Conservation (phyloP, 2,329 filamentous ascomycete genomes). For the Aspergillus alliaceus region DNA sequence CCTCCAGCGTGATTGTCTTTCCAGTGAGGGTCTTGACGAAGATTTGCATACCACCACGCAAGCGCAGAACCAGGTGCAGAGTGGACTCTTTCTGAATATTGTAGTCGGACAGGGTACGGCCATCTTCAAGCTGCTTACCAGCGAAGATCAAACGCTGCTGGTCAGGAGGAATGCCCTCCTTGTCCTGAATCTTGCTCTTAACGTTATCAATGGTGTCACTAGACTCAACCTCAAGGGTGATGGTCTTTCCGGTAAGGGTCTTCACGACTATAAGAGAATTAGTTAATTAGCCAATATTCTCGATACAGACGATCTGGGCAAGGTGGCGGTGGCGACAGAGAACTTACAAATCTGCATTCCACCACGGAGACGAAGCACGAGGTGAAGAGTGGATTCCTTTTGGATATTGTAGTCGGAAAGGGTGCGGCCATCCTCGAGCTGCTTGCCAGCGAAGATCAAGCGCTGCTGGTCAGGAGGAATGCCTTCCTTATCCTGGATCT, state of each 20-base stretch:
- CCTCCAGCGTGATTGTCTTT: conserved; percentile 92
- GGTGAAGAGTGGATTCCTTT: conserved; percentile 67
- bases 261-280: conserved; percentile 50
- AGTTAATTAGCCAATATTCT: not conserved
- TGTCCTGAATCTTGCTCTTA: conserved; percentile 96
- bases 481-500: conserved; percentile 62
- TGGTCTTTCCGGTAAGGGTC: conserved; percentile 63
- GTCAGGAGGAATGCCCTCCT: conserved; percentile 94
- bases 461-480: conserved; percentile 61
- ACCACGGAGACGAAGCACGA: conserved; percentile 72
- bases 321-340: conserved; percentile 2
- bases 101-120: conserved; percentile 86
- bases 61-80: conserved; percentile 80
- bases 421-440: conserved; percentile 58
- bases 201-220: conserved; percentile 95
- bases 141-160: conserved; percentile 96
- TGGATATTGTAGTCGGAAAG: conserved; percentile 58
- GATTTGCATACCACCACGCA: conserved; percentile 74
- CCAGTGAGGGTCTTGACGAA: conserved; percentile 64
- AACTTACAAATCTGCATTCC: conserved; percentile 63
- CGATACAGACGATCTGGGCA: conserved; percentile 6
- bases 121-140: conserved; percentile 94
- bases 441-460: conserved; percentile 59
- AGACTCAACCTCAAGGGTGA: conserved; percentile 66
- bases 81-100: conserved; percentile 95